phyloP scores from a whole-genome alignment of 2,329 filamentous ascomycete genomes.

The Fusarium sp. region DNA sequence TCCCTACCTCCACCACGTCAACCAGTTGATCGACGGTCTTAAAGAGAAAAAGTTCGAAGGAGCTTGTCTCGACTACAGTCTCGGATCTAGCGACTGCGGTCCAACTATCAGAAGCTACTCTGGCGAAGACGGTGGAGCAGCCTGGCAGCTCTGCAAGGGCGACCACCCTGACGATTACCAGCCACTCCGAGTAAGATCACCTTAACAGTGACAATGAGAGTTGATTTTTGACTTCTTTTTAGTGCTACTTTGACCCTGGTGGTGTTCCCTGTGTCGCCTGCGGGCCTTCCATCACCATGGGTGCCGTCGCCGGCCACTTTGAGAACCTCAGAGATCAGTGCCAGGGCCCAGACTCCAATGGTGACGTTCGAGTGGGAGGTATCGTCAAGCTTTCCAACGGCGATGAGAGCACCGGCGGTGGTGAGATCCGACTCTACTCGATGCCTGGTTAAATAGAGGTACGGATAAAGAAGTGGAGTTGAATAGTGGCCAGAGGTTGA shows the following conservation, averaged over 20 bases:
- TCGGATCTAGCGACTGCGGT: not conserved
- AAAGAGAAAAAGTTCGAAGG: not conserved
- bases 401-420: not conserved
- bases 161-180: not conserved
- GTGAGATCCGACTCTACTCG: not conserved
- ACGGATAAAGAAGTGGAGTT: no score
- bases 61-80: not conserved
- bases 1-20: not conserved
- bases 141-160: constrained; percentile 4
- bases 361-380: not conserved
- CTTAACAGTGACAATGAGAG: no score
- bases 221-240: no score
- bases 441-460: not conserved
- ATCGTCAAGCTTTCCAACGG: not conserved
- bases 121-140: not conserved
- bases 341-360: not conserved
- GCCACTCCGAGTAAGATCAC: not conserved
- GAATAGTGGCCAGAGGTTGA: not conserved
- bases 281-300: not conserved
- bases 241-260: not conserved
- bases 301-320: not conserved
- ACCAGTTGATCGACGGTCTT: not conserved
- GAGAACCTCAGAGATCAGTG: not conserved
- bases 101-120: not conserved
- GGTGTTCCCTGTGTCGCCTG: not conserved